Base-by-base conservation (phyloP, 2,329 filamentous ascomycete species). In the Fusarium haematococcum region DNA sequence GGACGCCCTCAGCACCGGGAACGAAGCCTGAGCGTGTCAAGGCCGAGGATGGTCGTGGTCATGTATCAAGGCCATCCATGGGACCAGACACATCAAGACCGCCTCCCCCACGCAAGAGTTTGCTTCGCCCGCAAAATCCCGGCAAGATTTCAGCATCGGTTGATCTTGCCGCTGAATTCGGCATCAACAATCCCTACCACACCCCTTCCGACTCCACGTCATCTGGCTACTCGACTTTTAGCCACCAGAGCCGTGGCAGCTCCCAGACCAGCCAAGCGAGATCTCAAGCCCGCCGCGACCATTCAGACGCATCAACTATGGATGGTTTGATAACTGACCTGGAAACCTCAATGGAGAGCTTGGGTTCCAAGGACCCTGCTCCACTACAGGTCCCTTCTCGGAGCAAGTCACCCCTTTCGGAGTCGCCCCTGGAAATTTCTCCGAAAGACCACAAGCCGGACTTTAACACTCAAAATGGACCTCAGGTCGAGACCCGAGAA, bases 131-230 rank as follows among this genome's bases (percentile, higher is more conserved):
- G 1, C 81, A 73, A 39, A 86, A 83, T 23, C 78, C 81, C n/a
- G 81, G 80, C 23, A 82, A 82, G 14, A 83, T 83, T 54, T 79
- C 77, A 2, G 81, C 78, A 8, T 85, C 86, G 3, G 85, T 91
- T 48, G 89, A 92, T 75, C 83, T 91, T 9, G 88, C 87, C 2
- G 86, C 85, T 35, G 90, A 91, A 67, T 92, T 92, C 73, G 90
- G 90, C 13, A 80, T 86, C 27, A 87, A 88, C 37, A 92, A 92
- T 75, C 89, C 90, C 0, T 92, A 93, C 75, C 91, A 94, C 76
- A 87, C 88, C 5, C 84, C 90, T 0, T 90, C 91, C 1, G 88
- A 89, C 69, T 94, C 92, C 2, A 87, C 88, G 30, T 91, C 91
- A 0, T 94, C 92, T 0, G 90, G 88, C 20, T 87, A 88, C 52